Conservation (phyloP, 495 filamentous ascomycete genomes). For the Terfezia boudieri region DNA sequence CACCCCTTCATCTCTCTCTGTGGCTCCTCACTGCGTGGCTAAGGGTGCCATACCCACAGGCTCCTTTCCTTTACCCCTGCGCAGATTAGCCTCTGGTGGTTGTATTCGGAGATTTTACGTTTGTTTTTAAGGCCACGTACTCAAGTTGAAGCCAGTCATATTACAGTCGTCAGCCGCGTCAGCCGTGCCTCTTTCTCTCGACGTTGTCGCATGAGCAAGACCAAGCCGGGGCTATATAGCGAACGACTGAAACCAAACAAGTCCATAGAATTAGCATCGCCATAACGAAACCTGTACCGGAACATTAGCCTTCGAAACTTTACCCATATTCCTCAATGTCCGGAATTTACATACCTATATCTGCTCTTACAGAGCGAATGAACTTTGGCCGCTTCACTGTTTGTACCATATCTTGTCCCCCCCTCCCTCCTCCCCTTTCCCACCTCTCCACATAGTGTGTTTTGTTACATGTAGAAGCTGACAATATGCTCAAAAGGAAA, state of each 20-base stretch:
- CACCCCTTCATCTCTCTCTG: too few relatives aligned
- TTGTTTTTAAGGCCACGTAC: not conserved
- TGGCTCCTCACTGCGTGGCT: too few relatives aligned
- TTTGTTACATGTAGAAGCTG: not conserved
- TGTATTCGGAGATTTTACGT: too few relatives aligned
- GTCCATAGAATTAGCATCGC: too few relatives aligned
- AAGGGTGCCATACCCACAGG: too few relatives aligned
- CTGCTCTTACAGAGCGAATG: slow-evolving; percentile 71
- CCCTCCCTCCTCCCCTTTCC: too few relatives aligned
- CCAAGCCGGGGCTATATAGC: not conserved
- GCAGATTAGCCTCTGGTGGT: too few relatives aligned
- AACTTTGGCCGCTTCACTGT: slow-evolving; percentile 40
- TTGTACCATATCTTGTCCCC: not conserved
- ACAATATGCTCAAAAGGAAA: slow-evolving; percentile 45
- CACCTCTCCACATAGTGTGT: not conserved
- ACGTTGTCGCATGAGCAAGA: not conserved
- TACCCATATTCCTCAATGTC: slow-evolving; percentile 34
- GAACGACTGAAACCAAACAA: not conserved
- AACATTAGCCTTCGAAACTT: not conserved
- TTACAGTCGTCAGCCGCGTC: not conserved
- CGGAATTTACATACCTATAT: slow-evolving; percentile 73
- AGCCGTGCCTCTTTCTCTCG: not conserved
- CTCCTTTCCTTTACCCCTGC: too few relatives aligned
- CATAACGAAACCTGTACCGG: too few relatives aligned
- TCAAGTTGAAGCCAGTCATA: not conserved